Base-by-base conservation (phyloP, 2,329 filamentous ascomycete genomes). In the Colletotrichum cereale region DNA sequence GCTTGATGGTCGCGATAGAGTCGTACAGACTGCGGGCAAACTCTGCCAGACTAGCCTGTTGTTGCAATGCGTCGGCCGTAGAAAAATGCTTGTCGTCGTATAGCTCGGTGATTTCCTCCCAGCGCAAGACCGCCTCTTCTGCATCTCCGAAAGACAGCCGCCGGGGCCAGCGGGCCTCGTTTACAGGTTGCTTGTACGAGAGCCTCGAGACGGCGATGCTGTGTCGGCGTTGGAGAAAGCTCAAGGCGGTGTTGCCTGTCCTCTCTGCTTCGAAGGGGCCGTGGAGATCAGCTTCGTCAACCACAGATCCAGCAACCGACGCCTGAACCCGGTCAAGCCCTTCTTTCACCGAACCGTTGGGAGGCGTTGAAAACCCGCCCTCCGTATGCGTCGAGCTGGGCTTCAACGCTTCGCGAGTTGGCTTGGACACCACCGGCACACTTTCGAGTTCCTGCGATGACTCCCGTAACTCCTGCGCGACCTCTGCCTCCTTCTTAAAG, bases 131-230 rank as follows among this genome's bases (percentile, higher is more conserved):
- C n/a, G 90, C 92, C 72, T 94, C 91, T 80, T 93, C 92, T 1
- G 91, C 93, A 55, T 91, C 87, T 69, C 91, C 90, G 79, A 95
- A 95, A 5, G 92, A 95, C 73, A 95, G 85, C 53, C 92, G 88
- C 2, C 92, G 89, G 1, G 92, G 89, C 88, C 91, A 93, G 68
- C 88, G 88, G 36, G 86, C 85, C 73, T 93, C 90, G 72, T 89
- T 86, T 2, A 84, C 80, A 8, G 72, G 73, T 2, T 68, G 81
- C 63, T 75, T 79, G 38, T 78, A 76, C 34, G 76, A 71, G 5
- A 79, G 70, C 10, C 78, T 79, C 0, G 79, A 76, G 2, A 79
- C 78, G 5, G 84, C 82, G 48, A 89, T 80, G 76, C 89, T 92
- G 75, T 91, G 87, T 29, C 92, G 89, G 24, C 92, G 88, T 34